Base-by-base conservation (phyloP, 23 red algal species). In the Agarophyton chilense region DNA sequence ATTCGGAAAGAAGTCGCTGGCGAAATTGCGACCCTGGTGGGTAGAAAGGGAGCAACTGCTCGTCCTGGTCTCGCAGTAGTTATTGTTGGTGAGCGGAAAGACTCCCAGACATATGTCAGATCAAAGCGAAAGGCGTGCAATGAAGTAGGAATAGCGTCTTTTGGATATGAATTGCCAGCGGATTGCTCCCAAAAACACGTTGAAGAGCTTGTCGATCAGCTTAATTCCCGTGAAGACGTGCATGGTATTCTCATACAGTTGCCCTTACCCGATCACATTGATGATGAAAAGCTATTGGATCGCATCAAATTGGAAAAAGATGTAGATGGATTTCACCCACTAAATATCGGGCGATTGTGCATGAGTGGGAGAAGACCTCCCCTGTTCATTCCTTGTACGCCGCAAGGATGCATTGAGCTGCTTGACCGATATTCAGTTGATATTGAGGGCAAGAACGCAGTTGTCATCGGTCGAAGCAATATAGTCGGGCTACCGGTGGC, bases 191-290 rank as follows among this genome's bases (percentile, higher is more conserved):
- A 98, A 76, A 42, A 90, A 46, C 31, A 77, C 19, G 43, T 98
- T 18, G 82, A 90, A 42, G 92, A 46, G 26, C 47, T 92, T 70
- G 84, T 98, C 19, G 72, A 81, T 24, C 53, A 90, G 35, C 90
- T 98, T 11, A 98, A 98, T 31, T 45, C 45, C 32, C 73, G 81
- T 22, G 14, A 74, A 22, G 77, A 89, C 56, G 95, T 98, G 35
- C 90, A 98, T 63, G 95, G 95, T n/a, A 98, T 98, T 84, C 77
- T 98, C 16, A 85, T 98, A 72, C 95, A 98, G 76, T 43, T 98
- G 14, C 95, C 95, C 17, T 84, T 98, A 29, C 95, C 95, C 5
- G 80, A 66, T 28, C 82, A 89, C 40, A 94, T 94, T 61, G 72
- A 98, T 45, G 85, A 91, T 44, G 95, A 98, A 66, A 49, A 28